Percentiles rank a stretch among this genome's conserved stretches.
Evolutionary conservation across 2,329 filamentous ascomycete genomes (phyloP).

Genomic region (Colletotrichum lupini): DNA sequence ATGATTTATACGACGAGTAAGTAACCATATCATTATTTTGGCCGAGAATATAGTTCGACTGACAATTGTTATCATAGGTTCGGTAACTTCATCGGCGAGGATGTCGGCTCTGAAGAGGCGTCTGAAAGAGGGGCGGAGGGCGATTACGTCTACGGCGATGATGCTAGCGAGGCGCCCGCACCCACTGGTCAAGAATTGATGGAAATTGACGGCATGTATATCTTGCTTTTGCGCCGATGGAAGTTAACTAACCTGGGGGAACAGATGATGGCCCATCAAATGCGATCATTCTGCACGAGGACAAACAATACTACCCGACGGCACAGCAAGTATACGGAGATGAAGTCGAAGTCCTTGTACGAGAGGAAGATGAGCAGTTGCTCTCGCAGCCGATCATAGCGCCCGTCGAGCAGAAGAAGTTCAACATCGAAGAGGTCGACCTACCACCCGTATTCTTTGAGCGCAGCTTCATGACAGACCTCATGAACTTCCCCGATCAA

Average conservation of each 20-base stretch:
- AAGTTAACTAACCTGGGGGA: conserved; percentile 1
- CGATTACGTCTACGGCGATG: conserved; percentile 86
- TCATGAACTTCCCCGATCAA: conserved; percentile 96
- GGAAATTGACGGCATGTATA: conserved; percentile 82
- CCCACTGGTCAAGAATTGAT: conserved; percentile 84
- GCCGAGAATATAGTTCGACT: not conserved
- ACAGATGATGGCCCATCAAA: conserved; percentile 82
- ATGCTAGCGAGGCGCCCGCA: conserved; percentile 72
- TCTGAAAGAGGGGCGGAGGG: conserved; percentile 80
- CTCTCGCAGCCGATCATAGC: conserved; percentile 93
- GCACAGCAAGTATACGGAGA: conserved; percentile 94
- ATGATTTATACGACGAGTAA: conserved; percentile 97
- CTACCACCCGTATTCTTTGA: conserved; percentile 90
- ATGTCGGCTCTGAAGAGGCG: conserved; percentile 84
- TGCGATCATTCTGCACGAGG: conserved; percentile 96
- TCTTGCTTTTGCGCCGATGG: not conserved
- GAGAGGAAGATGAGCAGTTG: conserved; percentile 96
- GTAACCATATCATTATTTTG: conserved; percentile 24
- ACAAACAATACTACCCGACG: conserved; percentile 99
- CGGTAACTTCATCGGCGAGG: conserved; percentile 98
- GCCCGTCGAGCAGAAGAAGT: conserved; percentile 94
- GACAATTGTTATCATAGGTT: conserved; percentile 69
- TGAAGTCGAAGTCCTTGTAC: conserved; percentile 94
- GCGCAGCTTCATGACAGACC: conserved; percentile 90
- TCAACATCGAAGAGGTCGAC: conserved; percentile 91